Conservation (phyloP, 768 basidiomycete genomes). For the Podaxis pistillaris region DNA sequence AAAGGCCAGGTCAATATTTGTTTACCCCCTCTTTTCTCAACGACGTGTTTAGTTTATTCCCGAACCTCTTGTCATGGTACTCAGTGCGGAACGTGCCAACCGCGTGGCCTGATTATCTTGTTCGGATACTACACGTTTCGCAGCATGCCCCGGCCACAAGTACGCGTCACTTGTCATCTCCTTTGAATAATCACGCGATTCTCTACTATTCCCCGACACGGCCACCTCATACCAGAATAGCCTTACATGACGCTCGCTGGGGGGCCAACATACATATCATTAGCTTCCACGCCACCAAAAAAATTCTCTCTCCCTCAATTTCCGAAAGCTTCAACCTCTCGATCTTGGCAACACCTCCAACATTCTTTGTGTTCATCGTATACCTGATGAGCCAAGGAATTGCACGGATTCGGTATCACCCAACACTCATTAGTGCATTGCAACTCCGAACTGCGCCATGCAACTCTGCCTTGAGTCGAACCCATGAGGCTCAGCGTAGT, state of each 20-base stretch:
- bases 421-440: background rate
- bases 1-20: background rate
- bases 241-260: no score
- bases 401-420: background rate
- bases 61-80: background rate
- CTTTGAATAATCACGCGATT: no score
- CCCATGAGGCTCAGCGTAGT: background rate
- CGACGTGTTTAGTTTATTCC: background rate
- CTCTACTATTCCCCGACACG: no score
- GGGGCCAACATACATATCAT: no score
- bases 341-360: constrained; percentile 6
- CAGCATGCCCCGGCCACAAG: background rate
- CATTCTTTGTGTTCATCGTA: constrained; percentile 4
- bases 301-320: background rate
- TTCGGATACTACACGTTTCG: background rate
- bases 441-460: background rate
- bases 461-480: background rate
- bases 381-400: constrained; percentile 3
- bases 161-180: background rate
- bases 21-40: background rate
- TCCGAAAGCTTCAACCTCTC: background rate
- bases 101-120: background rate
- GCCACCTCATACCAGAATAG: no score
- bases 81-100: constrained; percentile 1
- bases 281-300: background rate